Evolutionary conservation across 192 early-diverging fungal species (phyloP).

Genomic region (Backusella tarrabulga): DNA sequence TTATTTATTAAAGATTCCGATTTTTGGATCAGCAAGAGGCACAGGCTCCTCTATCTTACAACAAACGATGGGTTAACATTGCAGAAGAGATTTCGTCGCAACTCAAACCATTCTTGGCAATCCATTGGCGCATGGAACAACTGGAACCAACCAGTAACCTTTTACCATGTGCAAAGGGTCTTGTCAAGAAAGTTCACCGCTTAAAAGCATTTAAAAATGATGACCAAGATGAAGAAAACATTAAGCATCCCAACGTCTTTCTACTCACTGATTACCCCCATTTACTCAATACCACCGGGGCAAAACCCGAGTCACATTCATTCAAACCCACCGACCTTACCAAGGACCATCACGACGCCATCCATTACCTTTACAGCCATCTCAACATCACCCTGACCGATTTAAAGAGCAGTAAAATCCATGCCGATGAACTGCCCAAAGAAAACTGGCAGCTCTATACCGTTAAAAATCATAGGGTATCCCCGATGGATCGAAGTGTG

Average conservation of each 20-base stretch:
- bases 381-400: conserved; percentile 31
- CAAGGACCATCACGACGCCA: conserved; percentile 34
- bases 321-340: conserved; percentile 21
- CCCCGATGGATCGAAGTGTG: conserved; percentile 9
- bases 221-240: background rate
- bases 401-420: conserved; percentile 5
- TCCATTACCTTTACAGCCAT: conserved; percentile 24
- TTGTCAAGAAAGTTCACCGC: conserved; percentile 22
- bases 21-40: conserved; percentile 26
- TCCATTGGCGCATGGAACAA: conserved; percentile 46
- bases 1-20: conserved; percentile 11
- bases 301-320: conserved; percentile 34
- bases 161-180: conserved; percentile 25
- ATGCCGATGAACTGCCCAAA: conserved; percentile 16
- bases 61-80: conserved; percentile 14
- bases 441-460: conserved; percentile 27
- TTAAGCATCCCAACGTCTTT: conserved; percentile 25
- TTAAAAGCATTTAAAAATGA: background rate
- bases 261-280: conserved; percentile 43
- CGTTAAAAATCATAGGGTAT: background rate
- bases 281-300: conserved; percentile 20
- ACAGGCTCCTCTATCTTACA: conserved; percentile 23
- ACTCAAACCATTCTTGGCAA: conserved; percentile 34
- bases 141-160: conserved; percentile 18
- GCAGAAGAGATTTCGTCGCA: conserved; percentile 29